Conservation (phyloP, 768 basidiomycete species). For the Macrolepiota albuminosa region DNA sequence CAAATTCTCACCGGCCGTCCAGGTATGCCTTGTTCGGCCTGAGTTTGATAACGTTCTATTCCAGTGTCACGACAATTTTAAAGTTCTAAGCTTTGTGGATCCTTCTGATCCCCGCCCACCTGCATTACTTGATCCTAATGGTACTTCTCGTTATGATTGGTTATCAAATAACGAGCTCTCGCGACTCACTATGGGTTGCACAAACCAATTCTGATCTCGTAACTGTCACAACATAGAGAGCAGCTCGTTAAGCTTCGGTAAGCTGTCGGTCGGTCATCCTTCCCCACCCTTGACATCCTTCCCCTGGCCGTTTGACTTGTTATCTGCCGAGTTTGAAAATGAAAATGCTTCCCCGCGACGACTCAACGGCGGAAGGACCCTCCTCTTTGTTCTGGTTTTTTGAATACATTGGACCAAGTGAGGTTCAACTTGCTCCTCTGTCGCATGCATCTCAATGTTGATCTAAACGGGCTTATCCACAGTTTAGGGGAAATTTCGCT, state of each 20-base stretch:
- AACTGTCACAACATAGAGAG: slow-evolving; percentile 49
- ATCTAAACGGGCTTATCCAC: slow-evolving; percentile 35
- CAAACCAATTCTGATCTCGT: slow-evolving; percentile 46
- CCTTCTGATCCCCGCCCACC: slow-evolving; percentile 54
- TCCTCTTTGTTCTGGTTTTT: slow-evolving; percentile 6
- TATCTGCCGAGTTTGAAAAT: background rate
- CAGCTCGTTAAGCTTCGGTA: slow-evolving; percentile 42
- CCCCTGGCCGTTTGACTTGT: too few relatives aligned
- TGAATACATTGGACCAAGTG: slow-evolving; percentile 1
- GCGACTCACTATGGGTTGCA: slow-evolving; percentile 36
- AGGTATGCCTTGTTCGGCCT: slow-evolving; percentile 37
- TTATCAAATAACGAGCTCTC: background rate
- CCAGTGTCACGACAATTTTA: slow-evolving; percentile 30
- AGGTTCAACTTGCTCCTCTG: slow-evolving; percentile 49
- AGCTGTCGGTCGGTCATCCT: background rate
- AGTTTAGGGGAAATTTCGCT: slow-evolving; percentile 28
- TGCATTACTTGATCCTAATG: slow-evolving; percentile 46
- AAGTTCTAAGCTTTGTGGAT: slow-evolving; percentile 30
- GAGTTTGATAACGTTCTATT: slow-evolving; percentile 39
- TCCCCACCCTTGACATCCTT: background rate
- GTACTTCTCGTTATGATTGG: background rate
- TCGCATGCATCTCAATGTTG: slow-evolving; percentile 60
- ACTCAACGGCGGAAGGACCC: background rate
- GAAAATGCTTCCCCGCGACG: background rate
- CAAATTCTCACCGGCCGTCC: slow-evolving; percentile 12